Base-by-base conservation (phyloP, 805 yeast genomes). In the Cyberlindnera xishuangbannaensis region DNA sequence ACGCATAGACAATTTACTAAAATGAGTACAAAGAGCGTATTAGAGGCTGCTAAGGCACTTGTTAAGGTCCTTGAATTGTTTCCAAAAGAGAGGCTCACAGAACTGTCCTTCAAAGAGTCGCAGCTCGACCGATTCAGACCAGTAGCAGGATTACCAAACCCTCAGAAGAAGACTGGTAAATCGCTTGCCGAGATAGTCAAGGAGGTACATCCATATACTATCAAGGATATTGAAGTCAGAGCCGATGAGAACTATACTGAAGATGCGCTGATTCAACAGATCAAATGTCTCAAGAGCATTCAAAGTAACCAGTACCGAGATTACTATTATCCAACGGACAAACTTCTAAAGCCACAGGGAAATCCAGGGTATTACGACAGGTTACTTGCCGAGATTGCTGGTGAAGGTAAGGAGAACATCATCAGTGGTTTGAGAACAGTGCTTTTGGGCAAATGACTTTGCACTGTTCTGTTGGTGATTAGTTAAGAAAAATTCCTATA, bases 301-400 rank as follows among this genome's bases (percentile, higher is more conserved):
- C 67, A 69, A 37, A 70, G 67, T 36, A 78, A 78, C 52, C 77
- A 78, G 49, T 78, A 78, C 64, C 68, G 65, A 47, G 70, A 71
- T 38, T 75, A 75, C 50, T 83, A 83, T 53, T 64, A 70, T 40
- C 69, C 77, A 22, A 78, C 78, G 36, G 81, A 76, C 27, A 81
- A 81, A 52, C 58, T 87, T 44, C 58, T 74, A 48, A 66, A 58
- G 45, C 97, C 97, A n/a, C 78, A 79, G 49, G 95, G 95, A 2
- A 83, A 85, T 57, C 86, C 95, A 3, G 57, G 68, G 29, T 87
- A 87, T 53, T 87, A 87, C 51, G 71, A 67, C 25, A 69, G 92
- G 50, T 65, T 87, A 33, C 45, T 80, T 58, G 66, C 69, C 18
- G 95, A 85, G 54, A 70, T 87, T 26, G 65, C 69, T 39, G 88